These are phyloP conservation scores for Combretum micranthum DNA, from an alignment of 345 rosid genomes.

Conservation along the genomic window DNA sequence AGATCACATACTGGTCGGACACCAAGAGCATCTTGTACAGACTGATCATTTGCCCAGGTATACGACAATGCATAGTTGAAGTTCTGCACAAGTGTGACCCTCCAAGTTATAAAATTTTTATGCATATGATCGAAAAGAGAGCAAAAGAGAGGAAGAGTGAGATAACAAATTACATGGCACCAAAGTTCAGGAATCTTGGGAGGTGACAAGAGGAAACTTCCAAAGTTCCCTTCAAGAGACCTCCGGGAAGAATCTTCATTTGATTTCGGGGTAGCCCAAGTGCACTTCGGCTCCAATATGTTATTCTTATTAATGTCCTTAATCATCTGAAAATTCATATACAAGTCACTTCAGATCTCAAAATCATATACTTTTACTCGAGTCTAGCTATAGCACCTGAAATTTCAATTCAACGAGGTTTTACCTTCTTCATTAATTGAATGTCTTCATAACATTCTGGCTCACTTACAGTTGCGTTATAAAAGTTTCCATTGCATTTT, in stretches of 20 bases:
- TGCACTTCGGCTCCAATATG: slow-evolving; percentile 27
- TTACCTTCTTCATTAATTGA: slow-evolving; percentile 9
- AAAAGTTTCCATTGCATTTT: slow-evolving; percentile 14
- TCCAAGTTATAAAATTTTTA: not conserved
- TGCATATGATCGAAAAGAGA: too few species aligned
- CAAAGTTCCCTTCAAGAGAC: slow-evolving; percentile 10
- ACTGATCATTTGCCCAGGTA: slow-evolving; percentile 18
- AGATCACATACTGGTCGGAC: slow-evolving; percentile 18
- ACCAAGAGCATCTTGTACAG: slow-evolving; percentile 26
- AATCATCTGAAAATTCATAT: slow-evolving; percentile 14
- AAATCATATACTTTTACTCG: not conserved
- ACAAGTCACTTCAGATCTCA: too few species aligned
- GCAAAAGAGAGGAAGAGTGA: not conserved
- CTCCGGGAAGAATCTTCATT: slow-evolving; percentile 10
- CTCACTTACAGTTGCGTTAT: slow-evolving; percentile 12
- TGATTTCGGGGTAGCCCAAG: slow-evolving; percentile 14
- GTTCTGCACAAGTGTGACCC: slow-evolving; percentile 11
- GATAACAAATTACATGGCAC: slow-evolving; percentile 21
- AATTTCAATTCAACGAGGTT: not conserved
- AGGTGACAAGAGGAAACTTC: slow-evolving; percentile 16
- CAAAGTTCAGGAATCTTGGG: slow-evolving; percentile 19
- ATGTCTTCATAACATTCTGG: slow-evolving; percentile 13
- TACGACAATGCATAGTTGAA: slow-evolving; percentile 20
- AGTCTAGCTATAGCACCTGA: not conserved
- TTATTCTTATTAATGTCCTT: slow-evolving; percentile 15